Conservation (phyloP, 1,139 yeast genomes). For the Groenewaldozyma sp. region DNA sequence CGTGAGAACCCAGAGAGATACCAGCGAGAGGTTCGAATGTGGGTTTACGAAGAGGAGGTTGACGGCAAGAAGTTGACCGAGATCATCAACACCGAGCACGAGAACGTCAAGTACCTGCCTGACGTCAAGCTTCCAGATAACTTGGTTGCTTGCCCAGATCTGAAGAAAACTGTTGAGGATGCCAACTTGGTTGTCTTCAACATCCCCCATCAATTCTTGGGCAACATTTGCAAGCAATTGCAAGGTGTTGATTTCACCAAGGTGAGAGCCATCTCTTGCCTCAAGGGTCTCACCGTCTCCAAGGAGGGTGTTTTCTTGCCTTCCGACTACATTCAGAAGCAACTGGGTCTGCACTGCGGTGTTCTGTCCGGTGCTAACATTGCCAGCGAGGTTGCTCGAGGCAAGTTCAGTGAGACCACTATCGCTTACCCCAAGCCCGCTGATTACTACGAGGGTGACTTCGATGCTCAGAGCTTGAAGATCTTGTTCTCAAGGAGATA, state of each 20-base stretch:
- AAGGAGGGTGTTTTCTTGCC: conserved; percentile 73
- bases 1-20: conserved; percentile 60
- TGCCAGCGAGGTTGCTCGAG: conserved; percentile 89
- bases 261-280: conserved; percentile 82
- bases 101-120: conserved; percentile 73
- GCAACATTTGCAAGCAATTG: conserved; percentile 61
- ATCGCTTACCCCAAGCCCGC: conserved; percentile 72
- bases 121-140: conserved; percentile 71
- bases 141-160: conserved; percentile 75
- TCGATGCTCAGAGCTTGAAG: conserved; percentile 58
- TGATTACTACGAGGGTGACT: conserved; percentile 63
- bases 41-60: conserved; percentile 80
- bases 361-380: conserved; percentile 91
- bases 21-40: conserved; percentile 67
- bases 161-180: conserved; percentile 58
- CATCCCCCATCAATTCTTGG: conserved; percentile 89
- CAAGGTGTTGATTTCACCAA: conserved; percentile 60
- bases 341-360: conserved; percentile 82
- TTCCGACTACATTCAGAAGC: conserved; percentile 63
- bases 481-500: conserved; percentile 87
- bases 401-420: conserved; percentile 92
- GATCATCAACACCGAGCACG: conserved; percentile 77
- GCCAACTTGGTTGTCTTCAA: conserved; percentile 84
- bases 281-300: conserved; percentile 83
- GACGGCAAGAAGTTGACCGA: conserved; percentile 66